Evolutionary conservation across 2,329 filamentous ascomycete species (phyloP).

Genomic region (Botrytis porri): DNA sequence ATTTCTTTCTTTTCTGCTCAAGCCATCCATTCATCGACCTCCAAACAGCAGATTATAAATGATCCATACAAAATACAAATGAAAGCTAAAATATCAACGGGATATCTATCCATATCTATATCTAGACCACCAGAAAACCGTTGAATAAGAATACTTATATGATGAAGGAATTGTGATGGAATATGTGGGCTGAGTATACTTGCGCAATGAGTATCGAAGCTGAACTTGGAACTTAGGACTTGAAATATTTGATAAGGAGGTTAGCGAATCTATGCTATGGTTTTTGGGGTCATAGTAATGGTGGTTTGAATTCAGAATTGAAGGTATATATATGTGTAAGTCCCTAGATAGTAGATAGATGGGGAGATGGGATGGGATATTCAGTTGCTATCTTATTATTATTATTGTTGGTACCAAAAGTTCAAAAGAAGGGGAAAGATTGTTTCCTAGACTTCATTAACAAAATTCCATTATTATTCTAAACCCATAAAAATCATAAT

Average conservation of each 20-base stretch:
- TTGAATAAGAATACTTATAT: accelerated
- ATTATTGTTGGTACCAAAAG: too few species aligned
- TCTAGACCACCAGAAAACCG: neutral
- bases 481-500: neutral
- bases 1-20: neutral
- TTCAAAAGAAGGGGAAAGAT: neutral
- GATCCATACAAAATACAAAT: neutral
- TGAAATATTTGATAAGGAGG: neutral
- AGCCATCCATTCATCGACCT: neutral
- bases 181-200: too few species aligned
- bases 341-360: neutral
- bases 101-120: too few species aligned
- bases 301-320: neutral
- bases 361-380: neutral
- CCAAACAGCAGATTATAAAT: neutral
- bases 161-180: neutral
- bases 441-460: too few species aligned
- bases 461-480: neutral
- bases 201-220: neutral
- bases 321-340: neutral
- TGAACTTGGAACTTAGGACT: neutral
- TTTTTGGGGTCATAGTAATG: neutral
- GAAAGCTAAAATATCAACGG: too few species aligned
- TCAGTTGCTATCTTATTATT: neutral
- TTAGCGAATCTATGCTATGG: too few species aligned